Evolutionary conservation across 345 rosid genomes (phyloP).

Genomic region (Jatropha curcas): DNA sequence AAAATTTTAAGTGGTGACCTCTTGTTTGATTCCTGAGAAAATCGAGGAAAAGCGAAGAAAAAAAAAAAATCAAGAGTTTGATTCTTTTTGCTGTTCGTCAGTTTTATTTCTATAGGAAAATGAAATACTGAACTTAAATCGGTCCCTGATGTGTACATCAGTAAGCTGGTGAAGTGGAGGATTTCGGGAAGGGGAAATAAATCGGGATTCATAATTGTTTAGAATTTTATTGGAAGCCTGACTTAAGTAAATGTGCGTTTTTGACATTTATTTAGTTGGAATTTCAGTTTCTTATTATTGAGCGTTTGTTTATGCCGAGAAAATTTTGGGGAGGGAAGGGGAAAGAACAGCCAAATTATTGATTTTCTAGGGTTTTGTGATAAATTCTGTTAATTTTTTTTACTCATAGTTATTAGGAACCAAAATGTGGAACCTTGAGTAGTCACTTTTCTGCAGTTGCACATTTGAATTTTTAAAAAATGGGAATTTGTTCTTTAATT

Average conservation of each 20-base stretch:
- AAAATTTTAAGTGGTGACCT: background rate
- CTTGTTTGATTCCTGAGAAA: constrained; percentile 20
- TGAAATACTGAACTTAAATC: background rate
- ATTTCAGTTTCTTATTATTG: background rate
- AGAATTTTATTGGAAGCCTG: background rate
- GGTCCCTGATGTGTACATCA: background rate
- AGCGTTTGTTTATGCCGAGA: background rate
- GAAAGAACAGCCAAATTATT: background rate
- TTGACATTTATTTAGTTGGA: background rate
- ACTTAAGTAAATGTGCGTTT: background rate
- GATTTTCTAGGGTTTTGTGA: background rate
- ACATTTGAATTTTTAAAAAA: background rate
- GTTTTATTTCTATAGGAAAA: background rate
- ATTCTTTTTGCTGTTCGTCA: background rate
- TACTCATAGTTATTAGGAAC: background rate
- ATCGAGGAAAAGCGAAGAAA: background rate
- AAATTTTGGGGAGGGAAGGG: background rate
- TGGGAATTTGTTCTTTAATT: background rate
- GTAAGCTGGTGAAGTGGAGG: background rate
- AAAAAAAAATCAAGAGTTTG: constrained; percentile 2
- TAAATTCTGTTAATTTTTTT: background rate
- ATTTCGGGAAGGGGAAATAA: background rate
- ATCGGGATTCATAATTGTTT: background rate
- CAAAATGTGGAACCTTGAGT: background rate
- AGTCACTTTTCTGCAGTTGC: background rate